Conservation (phyloP, 1,139 yeast genomes). For the Zygotorulaspora mrakii region DNA sequence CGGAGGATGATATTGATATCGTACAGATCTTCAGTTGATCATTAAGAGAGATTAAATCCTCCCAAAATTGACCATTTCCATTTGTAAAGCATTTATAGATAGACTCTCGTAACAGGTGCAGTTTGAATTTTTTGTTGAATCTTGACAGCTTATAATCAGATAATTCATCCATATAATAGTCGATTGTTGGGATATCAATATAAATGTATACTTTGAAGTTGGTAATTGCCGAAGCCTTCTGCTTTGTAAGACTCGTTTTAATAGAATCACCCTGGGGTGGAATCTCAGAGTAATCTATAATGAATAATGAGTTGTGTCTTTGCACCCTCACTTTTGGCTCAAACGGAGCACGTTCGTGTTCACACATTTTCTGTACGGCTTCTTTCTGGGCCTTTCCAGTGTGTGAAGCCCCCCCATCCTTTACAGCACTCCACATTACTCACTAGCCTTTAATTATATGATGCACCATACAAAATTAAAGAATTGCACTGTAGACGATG, state of each 20-base stretch:
- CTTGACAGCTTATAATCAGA: conserved; percentile 28
- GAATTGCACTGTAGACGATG: neutral
- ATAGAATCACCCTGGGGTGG: conserved; percentile 5
- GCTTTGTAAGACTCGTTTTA: neutral
- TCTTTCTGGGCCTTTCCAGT: neutral
- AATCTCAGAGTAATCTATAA: conserved; percentile 31
- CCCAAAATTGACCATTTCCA: conserved; percentile 28
- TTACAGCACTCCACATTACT: neutral
- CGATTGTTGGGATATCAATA: conserved; percentile 37
- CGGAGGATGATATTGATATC: conserved; percentile 29
- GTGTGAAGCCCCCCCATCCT: neutral
- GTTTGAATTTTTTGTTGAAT: conserved; percentile 32
- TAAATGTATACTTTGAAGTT: conserved; percentile 28
- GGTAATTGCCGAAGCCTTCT: conserved; percentile 3
- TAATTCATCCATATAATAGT: conserved; percentile 35
- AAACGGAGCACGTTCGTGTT: neutral
- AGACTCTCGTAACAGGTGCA: conserved; percentile 28
- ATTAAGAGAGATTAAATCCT: conserved; percentile 5
- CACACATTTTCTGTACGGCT: neutral
- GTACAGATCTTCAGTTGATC: conserved; percentile 14
- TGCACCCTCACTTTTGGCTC: conserved; percentile 32
- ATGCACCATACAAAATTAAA: neutral
- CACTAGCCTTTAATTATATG: neutral
- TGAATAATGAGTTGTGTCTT: conserved; percentile 30
- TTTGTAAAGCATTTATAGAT: conserved; percentile 30